Percentiles rank a stretch among this genome's conserved stretches.
Evolutionary conservation across 345 rosid genomes (phyloP).

Genomic region (Erysimum cheiranthoides): DNA sequence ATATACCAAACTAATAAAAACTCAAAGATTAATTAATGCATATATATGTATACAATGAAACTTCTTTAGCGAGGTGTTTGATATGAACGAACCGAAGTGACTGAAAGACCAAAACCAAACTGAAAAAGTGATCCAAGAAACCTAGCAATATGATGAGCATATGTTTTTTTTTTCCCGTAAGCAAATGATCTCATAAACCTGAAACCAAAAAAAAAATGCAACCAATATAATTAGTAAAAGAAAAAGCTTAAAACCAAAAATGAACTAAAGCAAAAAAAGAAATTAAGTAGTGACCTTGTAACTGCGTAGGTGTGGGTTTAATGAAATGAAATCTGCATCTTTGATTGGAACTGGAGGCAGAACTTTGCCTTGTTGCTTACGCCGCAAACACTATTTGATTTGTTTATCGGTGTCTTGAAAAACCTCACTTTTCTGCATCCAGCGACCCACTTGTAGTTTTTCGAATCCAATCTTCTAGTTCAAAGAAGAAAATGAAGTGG

Average conservation of each 20-base stretch:
- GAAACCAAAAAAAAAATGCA: too few relatives aligned
- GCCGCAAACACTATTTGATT: background rate
- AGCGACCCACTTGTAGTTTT: background rate
- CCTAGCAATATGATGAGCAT: too few relatives aligned
- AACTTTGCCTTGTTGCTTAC: conserved; percentile 3
- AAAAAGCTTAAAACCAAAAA: background rate
- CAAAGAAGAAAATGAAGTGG: background rate
- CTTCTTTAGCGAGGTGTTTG: too few relatives aligned
- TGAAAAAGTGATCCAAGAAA: too few relatives aligned
- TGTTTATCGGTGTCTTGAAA: background rate
- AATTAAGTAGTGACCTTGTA: background rate
- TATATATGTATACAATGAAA: too few relatives aligned
- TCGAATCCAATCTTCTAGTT: background rate
- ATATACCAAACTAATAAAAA: background rate
- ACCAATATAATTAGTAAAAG: background rate
- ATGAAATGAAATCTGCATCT: background rate
- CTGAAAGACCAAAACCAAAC: too few relatives aligned
- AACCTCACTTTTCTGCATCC: background rate
- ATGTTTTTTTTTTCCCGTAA: too few relatives aligned
- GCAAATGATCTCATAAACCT: background rate
- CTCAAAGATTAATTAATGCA: too few relatives aligned
- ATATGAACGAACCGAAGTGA: too few relatives aligned
- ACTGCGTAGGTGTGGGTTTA: background rate
- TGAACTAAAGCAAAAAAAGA: background rate
- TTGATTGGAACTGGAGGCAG: background rate